Conservation (phyloP, 805 yeast genomes). For the Metschnikowia kofuensis region DNA sequence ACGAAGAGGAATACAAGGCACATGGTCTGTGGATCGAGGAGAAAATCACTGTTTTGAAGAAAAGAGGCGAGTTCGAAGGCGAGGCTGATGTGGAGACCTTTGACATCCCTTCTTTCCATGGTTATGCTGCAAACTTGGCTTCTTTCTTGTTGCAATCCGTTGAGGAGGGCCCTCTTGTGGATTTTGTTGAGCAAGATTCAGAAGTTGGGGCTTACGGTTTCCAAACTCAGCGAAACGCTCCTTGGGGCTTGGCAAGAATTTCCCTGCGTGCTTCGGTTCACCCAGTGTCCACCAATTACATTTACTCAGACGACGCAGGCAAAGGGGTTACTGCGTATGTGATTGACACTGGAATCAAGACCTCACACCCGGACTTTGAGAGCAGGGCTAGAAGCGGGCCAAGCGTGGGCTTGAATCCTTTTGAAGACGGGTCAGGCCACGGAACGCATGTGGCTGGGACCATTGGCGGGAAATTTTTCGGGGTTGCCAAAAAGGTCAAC, state of each 20-base stretch:
- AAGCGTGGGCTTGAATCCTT: too few relatives aligned
- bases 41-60: constrained; percentile 9
- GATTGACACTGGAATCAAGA: constrained; percentile 84
- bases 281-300: constrained; percentile 33
- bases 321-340: constrained; percentile 83
- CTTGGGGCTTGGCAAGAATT: constrained; percentile 92
- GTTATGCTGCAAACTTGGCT: constrained; percentile 23
- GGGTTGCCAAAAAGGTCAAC: constrained; percentile 79
- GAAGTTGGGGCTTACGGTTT: constrained; percentile 37
- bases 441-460: constrained; percentile 99
- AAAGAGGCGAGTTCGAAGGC: constrained; percentile 23
- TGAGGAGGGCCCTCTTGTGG: constrained; percentile 15
- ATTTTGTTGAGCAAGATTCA: constrained; percentile 24
- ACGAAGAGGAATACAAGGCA: constrained; percentile 4
- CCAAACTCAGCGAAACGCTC: constrained; percentile 76
- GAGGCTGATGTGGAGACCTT: constrained; percentile 14
- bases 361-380: constrained; percentile 71
- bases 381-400: constrained; percentile 73
- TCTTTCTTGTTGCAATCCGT: constrained; percentile 16
- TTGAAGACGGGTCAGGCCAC: constrained; percentile 82
- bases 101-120: constrained; percentile 14
- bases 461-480: constrained; percentile 74
- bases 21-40: constrained; percentile 15
- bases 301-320: constrained; percentile 72
- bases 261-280: constrained; percentile 67